Base-by-base conservation (phyloP, 805 yeast species). In the Candida golubevii region DNA sequence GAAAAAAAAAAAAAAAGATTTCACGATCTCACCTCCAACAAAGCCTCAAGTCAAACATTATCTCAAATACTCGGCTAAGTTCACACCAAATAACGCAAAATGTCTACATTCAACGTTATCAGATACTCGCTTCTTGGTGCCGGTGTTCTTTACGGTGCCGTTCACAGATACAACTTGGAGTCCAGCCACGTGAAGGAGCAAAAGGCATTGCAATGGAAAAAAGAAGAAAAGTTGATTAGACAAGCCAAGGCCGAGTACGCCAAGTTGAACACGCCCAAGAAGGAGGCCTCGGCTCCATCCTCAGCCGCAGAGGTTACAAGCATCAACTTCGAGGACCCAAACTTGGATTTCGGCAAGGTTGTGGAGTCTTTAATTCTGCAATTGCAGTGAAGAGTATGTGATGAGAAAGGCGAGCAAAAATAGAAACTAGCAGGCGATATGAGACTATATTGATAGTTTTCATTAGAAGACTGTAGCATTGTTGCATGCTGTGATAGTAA, bases 161-260 rank as follows among this genome's bases (percentile, higher is more conserved):
- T 77, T 66, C 96, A 88, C 76, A 86, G 95, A 69, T 72, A 78
- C 62, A 67, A 75, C 42, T 76, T 88, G 58, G 81, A 82, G 58
- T 59, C 78, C 23, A 74, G 75, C 44, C 89, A 84, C 48, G 70
- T 66, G 38, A 75, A 77, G 63, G 72, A 77, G 60, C 78, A 74
- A 43, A 86, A 80, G 58, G 71, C 72, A 43, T 72, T 71, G 35
- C 80, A 78, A 47, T 86, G 73, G 67, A 74, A 78, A 51, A 72
- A 78, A 54, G 80, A 87, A 67, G 78, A 80, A 66, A 81, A 83
- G 59, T 79, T 90, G 63, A 86, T 91, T 59, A 80, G 75, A 48
- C 85, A 88, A 68, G 99, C 98, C 56, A 89, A 87, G 75, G 85
- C 83, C 42, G 90, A 87, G 72, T 91, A 77, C 71, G 89, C 88